Evolutionary conservation across 371 early-diverging fungal species (phyloP), one percentile per base, ranked within the genome.

Genomic region (Fennellomyces sp.): DNA sequence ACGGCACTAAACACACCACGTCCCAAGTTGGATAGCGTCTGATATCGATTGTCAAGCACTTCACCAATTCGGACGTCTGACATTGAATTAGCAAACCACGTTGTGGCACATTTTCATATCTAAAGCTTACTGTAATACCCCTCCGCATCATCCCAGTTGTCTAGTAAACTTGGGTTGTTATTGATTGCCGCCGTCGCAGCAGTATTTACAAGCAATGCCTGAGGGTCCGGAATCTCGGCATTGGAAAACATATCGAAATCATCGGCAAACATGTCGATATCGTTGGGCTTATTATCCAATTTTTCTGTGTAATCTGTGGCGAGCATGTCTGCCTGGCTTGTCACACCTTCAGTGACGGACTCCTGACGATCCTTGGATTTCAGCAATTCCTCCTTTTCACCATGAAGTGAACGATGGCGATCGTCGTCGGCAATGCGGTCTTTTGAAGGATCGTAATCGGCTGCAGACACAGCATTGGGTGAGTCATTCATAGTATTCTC

Each of bases 1-100:
- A 98, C 98, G 0, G 92, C 85, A 61, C 93, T 92, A 72, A 97
- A 98, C 0, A 98, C 98, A 45, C 98, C 98, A 60, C 91, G 89
- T 12, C 98, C 98, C 31, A 98, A 76, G 39, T 89, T 86, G 35
- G 91, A 80, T 50, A 87, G 78, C 1, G 96, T 93, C 61, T 88
- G 81, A 61, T 97, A 98, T 28, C 96, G 89, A n/a, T 77, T 85
- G 64, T 94, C 91, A 26, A 94, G 70, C 3, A 89, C 60, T 69
- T 98, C 98, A 5, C 97, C 97, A 33, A 94, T 81, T 33, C 92
- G 85, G 13, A 87, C 82, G 33, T 83, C 88, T 88, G 70, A n/a
- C n/a, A n/a, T n/a, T n/a, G n/a, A n/a, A n/a, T 27, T 12, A 39
- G 11, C 42, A 28, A 36, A 54, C 31, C 15, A 39, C 39, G 17